Percentiles rank a stretch among this genome's conserved stretches.
phyloP scores from a whole-genome alignment of 495 filamentous ascomycete genomes.

The Geopyxis carbonaria region DNA sequence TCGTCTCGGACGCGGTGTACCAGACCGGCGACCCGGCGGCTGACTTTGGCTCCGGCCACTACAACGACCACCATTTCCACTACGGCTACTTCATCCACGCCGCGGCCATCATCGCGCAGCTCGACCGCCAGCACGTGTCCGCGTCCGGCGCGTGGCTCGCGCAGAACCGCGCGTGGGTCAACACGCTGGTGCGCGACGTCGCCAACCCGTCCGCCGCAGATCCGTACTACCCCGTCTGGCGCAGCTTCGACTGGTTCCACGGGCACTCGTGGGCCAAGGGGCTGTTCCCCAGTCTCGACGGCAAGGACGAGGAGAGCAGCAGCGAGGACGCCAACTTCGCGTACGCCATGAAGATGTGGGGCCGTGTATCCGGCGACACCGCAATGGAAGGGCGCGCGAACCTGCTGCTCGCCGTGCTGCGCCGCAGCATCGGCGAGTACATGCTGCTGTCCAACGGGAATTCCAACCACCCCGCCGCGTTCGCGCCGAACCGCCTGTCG shows the following conservation, averaged over 20 bases:
- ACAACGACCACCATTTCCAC: constrained; percentile 97
- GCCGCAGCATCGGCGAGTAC: constrained; percentile 54
- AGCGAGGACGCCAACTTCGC: constrained; percentile 79
- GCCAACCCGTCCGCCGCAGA: constrained; percentile 58
- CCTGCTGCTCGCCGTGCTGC: constrained; percentile 64
- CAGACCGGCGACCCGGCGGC: constrained; percentile 45
- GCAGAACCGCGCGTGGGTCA: constrained; percentile 20
- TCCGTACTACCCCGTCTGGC: constrained; percentile 61
- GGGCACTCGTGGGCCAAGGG: constrained; percentile 93
- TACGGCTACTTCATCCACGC: constrained; percentile 75
- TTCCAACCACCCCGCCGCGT: constrained; percentile 54
- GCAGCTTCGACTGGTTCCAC: constrained; percentile 83
- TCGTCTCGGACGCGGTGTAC: constrained; percentile 69
- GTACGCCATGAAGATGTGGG: constrained; percentile 92
- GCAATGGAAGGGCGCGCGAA: constrained; percentile 75
- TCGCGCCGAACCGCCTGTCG: constrained; percentile 65
- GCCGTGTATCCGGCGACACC: constrained; percentile 48
- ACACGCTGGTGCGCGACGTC: constrained; percentile 57
- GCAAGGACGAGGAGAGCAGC: constrained; percentile 78
- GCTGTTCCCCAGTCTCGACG: constrained; percentile 61
- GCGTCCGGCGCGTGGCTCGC: neutral
- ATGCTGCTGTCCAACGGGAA: constrained; percentile 60
- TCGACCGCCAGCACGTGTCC: constrained; percentile 35
- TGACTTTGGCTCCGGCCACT: constrained; percentile 32
- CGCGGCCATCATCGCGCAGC: constrained; percentile 64